Conservation (phyloP, 116 monocot species). For the Phalaenopsis hybrid region DNA sequence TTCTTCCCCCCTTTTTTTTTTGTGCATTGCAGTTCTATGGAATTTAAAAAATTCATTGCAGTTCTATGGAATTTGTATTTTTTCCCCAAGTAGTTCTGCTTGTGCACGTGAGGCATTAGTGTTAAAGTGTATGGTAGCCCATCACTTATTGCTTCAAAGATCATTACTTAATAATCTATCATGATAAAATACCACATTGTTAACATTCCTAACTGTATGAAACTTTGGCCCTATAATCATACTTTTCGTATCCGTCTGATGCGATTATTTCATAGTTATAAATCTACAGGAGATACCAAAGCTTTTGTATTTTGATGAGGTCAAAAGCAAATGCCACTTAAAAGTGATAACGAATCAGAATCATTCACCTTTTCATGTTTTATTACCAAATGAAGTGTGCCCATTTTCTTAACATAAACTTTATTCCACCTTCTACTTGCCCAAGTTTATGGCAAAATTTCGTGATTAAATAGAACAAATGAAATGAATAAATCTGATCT, state of each 20-base stretch:
- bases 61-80: neutral
- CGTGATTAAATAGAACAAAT: neutral
- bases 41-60: too few relatives aligned
- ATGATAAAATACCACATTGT: neutral
- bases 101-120: neutral
- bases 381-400: neutral
- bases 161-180: neutral
- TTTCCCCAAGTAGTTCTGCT: neutral
- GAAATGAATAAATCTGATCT: neutral
- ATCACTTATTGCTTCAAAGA: neutral
- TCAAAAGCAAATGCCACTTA: too few relatives aligned
- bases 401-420: neutral
- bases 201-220: neutral
- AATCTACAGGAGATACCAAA: too few relatives aligned
- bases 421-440: neutral
- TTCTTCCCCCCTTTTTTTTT: neutral
- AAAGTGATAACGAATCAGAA: neutral
- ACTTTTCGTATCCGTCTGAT: neutral
- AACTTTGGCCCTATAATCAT: neutral
- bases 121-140: neutral
- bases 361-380: neutral
- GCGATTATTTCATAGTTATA: neutral
- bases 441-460: neutral
- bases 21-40: too few relatives aligned
- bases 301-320: too few relatives aligned